A percentile compares a stretch with the other conserved stretches of the same genome.
Evolutionary conservation across 345 rosid species (phyloP).

Genomic region (Populus alba): DNA sequence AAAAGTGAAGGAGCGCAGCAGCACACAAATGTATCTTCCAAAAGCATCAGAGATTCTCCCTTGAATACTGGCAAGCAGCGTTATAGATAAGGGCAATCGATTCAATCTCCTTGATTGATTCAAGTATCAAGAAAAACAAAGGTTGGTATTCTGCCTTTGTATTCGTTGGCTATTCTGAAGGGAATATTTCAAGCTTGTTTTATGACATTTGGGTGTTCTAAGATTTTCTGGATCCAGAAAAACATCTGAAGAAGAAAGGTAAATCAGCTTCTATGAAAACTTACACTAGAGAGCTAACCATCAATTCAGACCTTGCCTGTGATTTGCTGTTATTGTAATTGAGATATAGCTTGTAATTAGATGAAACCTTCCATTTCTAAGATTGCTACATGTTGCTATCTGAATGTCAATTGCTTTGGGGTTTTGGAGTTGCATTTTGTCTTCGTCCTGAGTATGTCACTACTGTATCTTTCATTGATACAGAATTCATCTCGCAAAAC

Average conservation of each 20-base stretch:
- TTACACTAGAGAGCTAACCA: constrained; percentile 42
- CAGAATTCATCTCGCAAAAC: background rate
- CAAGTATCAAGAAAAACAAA: constrained; percentile 21
- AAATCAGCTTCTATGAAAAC: constrained; percentile 19
- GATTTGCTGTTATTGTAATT: constrained; percentile 32
- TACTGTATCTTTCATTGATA: background rate
- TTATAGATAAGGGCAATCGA: constrained; percentile 32
- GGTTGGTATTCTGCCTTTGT: constrained; percentile 22
- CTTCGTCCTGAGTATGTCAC: background rate
- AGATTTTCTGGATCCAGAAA: constrained; percentile 25
- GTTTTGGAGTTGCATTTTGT: constrained; percentile 17
- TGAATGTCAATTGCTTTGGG: constrained; percentile 26
- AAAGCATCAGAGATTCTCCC: constrained; percentile 52
- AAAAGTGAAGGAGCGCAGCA: constrained; percentile 48
- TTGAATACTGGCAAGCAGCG: constrained; percentile 55
- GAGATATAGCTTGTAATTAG: constrained; percentile 41
- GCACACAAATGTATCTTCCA: constrained; percentile 32
- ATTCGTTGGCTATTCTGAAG: constrained; percentile 18
- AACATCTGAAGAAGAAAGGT: constrained; percentile 13
- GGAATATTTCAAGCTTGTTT: constrained; percentile 29
- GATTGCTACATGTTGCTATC: constrained; percentile 30
- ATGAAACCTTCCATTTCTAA: constrained; percentile 26
- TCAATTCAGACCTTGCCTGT: constrained; percentile 19
- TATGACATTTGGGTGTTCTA: constrained; percentile 19
- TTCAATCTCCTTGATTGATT: constrained; percentile 25